Percentiles rank a stretch among this genome's conserved stretches.
These are phyloP conservation scores for Xylariomycetidae sp. DNA, from an alignment of 2,329 filamentous ascomycete species.

Conservation along the genomic window DNA sequence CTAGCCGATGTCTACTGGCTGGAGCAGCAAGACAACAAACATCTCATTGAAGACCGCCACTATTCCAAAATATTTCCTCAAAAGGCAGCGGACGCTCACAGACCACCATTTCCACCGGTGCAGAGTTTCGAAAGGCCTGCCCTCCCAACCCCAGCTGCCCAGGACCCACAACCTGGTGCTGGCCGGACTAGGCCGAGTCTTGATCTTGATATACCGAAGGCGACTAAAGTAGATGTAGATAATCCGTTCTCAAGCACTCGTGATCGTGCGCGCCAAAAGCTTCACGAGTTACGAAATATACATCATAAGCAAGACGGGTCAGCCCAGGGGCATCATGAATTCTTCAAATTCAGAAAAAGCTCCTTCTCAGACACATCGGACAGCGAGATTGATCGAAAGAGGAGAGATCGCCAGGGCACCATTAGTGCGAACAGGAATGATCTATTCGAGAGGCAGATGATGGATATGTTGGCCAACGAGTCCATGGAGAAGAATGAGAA, in stretches of 20 bases:
- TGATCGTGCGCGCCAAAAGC: slow-evolving; percentile 56
- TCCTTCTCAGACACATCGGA: slow-evolving; percentile 59
- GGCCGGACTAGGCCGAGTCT: slow-evolving; percentile 7
- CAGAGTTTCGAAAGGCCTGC: slow-evolving; percentile 11
- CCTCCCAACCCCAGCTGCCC: slow-evolving; percentile 6
- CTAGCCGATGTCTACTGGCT: slow-evolving; percentile 89
- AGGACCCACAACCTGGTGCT: slow-evolving; percentile 11
- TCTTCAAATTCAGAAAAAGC: slow-evolving; percentile 46
- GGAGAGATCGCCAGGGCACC: slow-evolving; percentile 39
- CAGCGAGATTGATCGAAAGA: slow-evolving; percentile 45
- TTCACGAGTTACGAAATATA: slow-evolving; percentile 52
- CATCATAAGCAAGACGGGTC: slow-evolving; percentile 51
- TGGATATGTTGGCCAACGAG: slow-evolving; percentile 55
- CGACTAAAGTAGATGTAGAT: slow-evolving; percentile 32
- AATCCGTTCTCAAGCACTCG: slow-evolving; percentile 47
- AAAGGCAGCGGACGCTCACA: slow-evolving; percentile 8
- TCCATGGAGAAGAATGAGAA: slow-evolving; percentile 36
- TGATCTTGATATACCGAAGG: slow-evolving; percentile 10
- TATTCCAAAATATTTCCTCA: slow-evolving; percentile 66
- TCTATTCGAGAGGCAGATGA: slow-evolving; percentile 58
- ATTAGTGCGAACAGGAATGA: slow-evolving; percentile 46
- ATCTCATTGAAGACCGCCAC: slow-evolving; percentile 72
- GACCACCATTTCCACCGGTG: slow-evolving; percentile 10
- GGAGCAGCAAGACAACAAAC: slow-evolving; percentile 76
- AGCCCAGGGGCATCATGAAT: slow-evolving; percentile 46